Percentiles rank a stretch among this genome's conserved stretches.
Conservation (phyloP, 768 basidiomycete species). For the Rhizopogon rudus region DNA sequence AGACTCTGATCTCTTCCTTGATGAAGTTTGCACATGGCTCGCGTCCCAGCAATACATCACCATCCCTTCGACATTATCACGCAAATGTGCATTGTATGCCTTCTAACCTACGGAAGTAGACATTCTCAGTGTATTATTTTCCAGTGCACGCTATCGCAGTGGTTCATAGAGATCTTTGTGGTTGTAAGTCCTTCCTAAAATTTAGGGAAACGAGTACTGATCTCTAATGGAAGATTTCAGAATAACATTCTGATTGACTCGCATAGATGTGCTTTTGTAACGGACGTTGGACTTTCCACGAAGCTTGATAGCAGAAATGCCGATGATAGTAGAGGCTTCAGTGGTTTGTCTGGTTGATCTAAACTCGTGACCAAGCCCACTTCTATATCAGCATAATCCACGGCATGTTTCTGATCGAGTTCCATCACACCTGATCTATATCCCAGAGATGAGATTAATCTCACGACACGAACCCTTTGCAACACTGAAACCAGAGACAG, state of each 20-base stretch:
- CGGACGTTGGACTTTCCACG: conserved; percentile 41
- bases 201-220: too few relatives aligned
- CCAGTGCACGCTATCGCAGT: too few relatives aligned
- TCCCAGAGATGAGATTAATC: conserved; percentile 1
- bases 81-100: too few relatives aligned
- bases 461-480: neutral
- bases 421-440: conserved; percentile 2
- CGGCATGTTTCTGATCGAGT: neutral
- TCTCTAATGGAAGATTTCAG: conserved; percentile 3
- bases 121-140: too few relatives aligned
- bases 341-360: neutral
- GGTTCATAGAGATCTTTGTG: conserved; percentile 1
- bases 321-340: too few relatives aligned
- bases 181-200: neutral
- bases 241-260: conserved; percentile 41
- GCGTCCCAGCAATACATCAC: too few relatives aligned
- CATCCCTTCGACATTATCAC: too few relatives aligned
- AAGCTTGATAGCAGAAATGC: conserved; percentile 8
- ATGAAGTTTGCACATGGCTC: too few relatives aligned
- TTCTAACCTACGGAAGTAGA: too few relatives aligned
- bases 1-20: too few relatives aligned
- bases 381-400: neutral
- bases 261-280: conserved; percentile 32
- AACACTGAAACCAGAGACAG: neutral
- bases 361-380: neutral